Conservation (phyloP, 139 green algal genomes). For the Ettlia oleoabundans region DNA sequence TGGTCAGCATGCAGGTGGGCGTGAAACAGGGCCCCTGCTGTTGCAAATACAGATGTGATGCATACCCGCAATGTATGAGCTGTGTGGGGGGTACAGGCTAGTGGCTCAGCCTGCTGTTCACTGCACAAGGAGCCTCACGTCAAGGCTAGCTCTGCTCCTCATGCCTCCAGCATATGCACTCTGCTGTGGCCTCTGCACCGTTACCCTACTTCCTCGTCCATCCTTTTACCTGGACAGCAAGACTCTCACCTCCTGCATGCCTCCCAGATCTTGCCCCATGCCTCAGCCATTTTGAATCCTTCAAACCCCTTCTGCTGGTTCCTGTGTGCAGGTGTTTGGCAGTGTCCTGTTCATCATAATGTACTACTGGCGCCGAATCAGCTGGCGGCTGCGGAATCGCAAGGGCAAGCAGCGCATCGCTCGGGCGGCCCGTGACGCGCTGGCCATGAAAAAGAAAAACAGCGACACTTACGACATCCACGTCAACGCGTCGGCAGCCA, state of each 20-base stretch:
- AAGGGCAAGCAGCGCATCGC: conserved; percentile 44
- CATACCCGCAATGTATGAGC: too few species aligned
- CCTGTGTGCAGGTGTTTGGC: conserved; percentile 24
- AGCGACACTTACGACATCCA: conserved; percentile 22
- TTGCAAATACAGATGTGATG: too few species aligned
- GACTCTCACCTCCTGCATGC: background rate
- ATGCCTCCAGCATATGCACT: too few species aligned
- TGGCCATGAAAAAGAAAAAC: conserved; percentile 41
- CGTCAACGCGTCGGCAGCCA: conserved; percentile 18
- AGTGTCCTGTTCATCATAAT: conserved; percentile 32
- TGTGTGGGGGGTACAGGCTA: background rate
- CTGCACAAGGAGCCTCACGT: background rate
- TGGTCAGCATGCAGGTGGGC: conserved; percentile 36
- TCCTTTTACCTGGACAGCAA: too few species aligned
- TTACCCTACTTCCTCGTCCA: too few species aligned
- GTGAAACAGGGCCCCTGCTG: background rate
- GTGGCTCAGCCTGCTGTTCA: too few species aligned
- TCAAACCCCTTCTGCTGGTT: too few species aligned
- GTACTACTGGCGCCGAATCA: conserved; percentile 39
- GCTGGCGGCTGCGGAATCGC: conserved; percentile 36
- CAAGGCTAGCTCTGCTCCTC: too few species aligned
- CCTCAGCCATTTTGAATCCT: background rate
- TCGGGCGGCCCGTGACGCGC: conserved; percentile 14
- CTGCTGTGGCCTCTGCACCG: too few species aligned
- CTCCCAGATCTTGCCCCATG: background rate